Evolutionary conservation across 2,329 filamentous ascomycete species (phyloP).

Genomic region (Aspergillus spinulosporus): DNA sequence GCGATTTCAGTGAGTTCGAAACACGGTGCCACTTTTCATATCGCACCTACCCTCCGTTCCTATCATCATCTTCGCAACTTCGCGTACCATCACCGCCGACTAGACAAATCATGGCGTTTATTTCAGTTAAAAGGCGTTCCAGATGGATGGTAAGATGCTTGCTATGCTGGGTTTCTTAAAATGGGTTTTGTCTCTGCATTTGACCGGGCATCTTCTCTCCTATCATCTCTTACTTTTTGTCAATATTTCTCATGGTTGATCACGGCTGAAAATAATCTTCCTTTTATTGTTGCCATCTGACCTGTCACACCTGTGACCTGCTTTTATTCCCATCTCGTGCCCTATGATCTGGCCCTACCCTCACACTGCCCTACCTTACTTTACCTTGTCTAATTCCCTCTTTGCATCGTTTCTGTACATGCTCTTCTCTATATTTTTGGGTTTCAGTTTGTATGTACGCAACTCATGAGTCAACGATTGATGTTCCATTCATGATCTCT

Average conservation of each 20-base stretch:
- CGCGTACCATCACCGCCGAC: slow-evolving; percentile 12
- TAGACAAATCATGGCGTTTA: slow-evolving; percentile 22
- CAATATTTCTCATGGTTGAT: not conserved
- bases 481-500: not conserved
- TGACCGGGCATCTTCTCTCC: slow-evolving; percentile 9
- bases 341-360: no score
- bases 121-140: slow-evolving; percentile 6
- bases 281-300: not conserved
- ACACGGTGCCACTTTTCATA: not conserved
- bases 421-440: slow-evolving; percentile 4
- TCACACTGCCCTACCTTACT: not conserved
- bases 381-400: not conserved
- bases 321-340: not conserved
- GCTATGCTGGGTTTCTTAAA: not conserved
- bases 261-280: not conserved
- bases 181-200: slow-evolving; percentile 3
- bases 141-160: slow-evolving; percentile 2
- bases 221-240: not conserved
- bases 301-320: not conserved
- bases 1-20: slow-evolving; percentile 17
- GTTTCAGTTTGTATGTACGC: slow-evolving; percentile 8
- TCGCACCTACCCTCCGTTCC: slow-evolving; percentile 9
- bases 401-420: slow-evolving; percentile 7
- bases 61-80: slow-evolving; percentile 9
- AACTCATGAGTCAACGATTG: slow-evolving; percentile 18